phyloP scores from a whole-genome alignment of 1,284 basidiomycete species.

The Cryptococcus sp. region DNA sequence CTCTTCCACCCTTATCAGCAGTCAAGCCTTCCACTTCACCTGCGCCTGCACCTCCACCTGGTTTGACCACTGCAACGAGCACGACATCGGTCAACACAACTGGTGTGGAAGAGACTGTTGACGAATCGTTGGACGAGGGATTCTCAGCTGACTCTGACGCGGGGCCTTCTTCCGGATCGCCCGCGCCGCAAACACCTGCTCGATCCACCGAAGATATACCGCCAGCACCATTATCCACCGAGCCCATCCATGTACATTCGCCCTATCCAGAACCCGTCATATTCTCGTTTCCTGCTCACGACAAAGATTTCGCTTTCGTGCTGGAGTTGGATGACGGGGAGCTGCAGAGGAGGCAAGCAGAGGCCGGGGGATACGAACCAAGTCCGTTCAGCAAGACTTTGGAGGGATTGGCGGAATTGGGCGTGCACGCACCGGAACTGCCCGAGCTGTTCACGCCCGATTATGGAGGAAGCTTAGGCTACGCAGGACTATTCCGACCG shows the following conservation, averaged over 20 bases:
- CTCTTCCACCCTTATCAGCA: slow-evolving; percentile 19
- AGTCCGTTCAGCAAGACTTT: slow-evolving; percentile 42
- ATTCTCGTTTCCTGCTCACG: slow-evolving; percentile 32
- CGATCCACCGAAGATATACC: slow-evolving; percentile 19
- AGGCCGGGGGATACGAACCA: slow-evolving; percentile 37
- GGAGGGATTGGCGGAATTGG: slow-evolving; percentile 37
- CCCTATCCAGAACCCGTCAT: slow-evolving; percentile 39
- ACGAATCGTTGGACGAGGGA: slow-evolving; percentile 15
- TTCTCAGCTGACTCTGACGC: slow-evolving; percentile 39
- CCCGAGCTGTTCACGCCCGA: slow-evolving; percentile 22
- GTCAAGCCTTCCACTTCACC: slow-evolving; percentile 16
- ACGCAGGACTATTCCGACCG: slow-evolving; percentile 29
- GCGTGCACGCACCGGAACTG: slow-evolving; percentile 31
- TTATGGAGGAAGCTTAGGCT: slow-evolving; percentile 9
- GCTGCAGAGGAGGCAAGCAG: slow-evolving; percentile 24
- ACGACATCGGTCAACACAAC: neutral
- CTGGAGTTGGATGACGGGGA: slow-evolving; percentile 35
- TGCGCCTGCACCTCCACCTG: slow-evolving; percentile 10
- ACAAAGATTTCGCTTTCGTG: slow-evolving; percentile 44
- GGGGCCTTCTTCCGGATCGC: slow-evolving; percentile 40
- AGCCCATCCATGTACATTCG: slow-evolving; percentile 37
- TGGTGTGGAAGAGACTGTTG: slow-evolving; percentile 4
- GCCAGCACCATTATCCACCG: slow-evolving; percentile 32
- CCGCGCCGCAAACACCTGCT: slow-evolving; percentile 37
- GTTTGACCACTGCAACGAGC: neutral